Evolutionary conservation across 495 filamentous ascomycete species (phyloP).

Genomic region (Hypoxylon lienhwacheense): DNA sequence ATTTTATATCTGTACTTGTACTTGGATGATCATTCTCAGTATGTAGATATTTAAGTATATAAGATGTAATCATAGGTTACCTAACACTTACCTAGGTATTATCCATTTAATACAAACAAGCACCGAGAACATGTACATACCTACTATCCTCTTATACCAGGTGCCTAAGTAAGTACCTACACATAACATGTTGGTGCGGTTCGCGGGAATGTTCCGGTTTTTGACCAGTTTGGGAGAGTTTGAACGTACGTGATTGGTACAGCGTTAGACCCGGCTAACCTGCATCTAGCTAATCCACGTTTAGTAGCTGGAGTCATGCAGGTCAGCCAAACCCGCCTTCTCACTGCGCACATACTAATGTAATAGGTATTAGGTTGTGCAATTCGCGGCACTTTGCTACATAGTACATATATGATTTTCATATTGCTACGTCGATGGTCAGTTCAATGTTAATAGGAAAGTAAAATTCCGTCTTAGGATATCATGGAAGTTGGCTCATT

Average conservation of each 20-base stretch:
- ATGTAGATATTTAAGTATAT: too few relatives aligned
- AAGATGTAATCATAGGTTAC: too few relatives aligned
- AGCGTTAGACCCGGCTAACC: conserved; percentile 9
- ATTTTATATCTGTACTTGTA: too few relatives aligned
- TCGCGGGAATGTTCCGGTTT: conserved; percentile 37
- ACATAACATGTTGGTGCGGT: conserved; percentile 15
- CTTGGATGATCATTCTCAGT: too few relatives aligned
- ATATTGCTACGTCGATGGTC: too few relatives aligned
- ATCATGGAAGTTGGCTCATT: neutral
- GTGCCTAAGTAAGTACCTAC: too few relatives aligned
- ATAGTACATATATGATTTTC: too few relatives aligned
- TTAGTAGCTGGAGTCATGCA: conserved; percentile 7
- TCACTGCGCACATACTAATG: conserved; percentile 12
- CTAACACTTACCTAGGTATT: too few relatives aligned
- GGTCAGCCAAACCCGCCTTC: conserved; percentile 25
- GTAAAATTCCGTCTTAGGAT: neutral
- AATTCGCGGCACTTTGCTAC: conserved; percentile 26
- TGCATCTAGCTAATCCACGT: neutral
- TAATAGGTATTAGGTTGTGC: conserved; percentile 11
- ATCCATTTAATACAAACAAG: neutral
- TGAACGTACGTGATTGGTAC: conserved; percentile 17
- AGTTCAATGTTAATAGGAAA: neutral
- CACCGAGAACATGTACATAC: conserved; percentile 4
- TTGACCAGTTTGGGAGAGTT: conserved; percentile 27
- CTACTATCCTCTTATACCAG: neutral